These are phyloP conservation scores for Plasmodium cynomolgi DNA, from an alignment of 169 alveolate genomes.

Conservation along the genomic window DNA sequence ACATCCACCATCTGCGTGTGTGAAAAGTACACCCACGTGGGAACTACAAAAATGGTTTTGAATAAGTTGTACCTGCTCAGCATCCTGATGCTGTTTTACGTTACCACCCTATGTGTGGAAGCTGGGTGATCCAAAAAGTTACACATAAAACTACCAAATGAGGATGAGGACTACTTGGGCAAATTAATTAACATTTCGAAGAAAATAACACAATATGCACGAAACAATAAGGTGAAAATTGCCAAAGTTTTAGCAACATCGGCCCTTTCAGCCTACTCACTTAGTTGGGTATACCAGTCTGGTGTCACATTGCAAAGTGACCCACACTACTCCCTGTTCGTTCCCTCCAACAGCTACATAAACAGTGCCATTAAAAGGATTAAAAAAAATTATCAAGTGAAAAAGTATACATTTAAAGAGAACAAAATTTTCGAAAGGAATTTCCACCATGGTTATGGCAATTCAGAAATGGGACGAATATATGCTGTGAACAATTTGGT, in stretches of 20 bases:
- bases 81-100: slow-evolving; percentile 14
- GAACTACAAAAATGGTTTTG: slow-evolving; percentile 8
- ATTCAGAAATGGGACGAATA: not conserved
- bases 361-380: slow-evolving; percentile 5
- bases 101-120: slow-evolving; percentile 23
- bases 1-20: not conserved
- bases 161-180: slow-evolving; percentile 75
- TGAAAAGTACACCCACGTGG: not conserved
- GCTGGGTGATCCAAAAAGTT: slow-evolving; percentile 76
- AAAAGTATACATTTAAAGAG: not conserved
- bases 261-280: slow-evolving; percentile 34
- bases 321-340: slow-evolving; percentile 69
- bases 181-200: slow-evolving; percentile 46
- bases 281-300: slow-evolving; percentile 55
- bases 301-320: slow-evolving; percentile 54
- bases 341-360: slow-evolving; percentile 49
- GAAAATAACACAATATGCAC: slow-evolving; percentile 38
- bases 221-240: slow-evolving; percentile 33
- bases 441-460: not conserved
- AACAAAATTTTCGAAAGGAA: slow-evolving; percentile 28
- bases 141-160: slow-evolving; percentile 67
- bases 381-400: slow-evolving; percentile 21
- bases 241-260: slow-evolving; percentile 45
- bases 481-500: slow-evolving; percentile 33
- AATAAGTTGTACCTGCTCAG: slow-evolving; percentile 22